Evolutionary conservation across 495 filamentous ascomycete genomes (phyloP).

Genomic region (Neurospora cerealis): DNA sequence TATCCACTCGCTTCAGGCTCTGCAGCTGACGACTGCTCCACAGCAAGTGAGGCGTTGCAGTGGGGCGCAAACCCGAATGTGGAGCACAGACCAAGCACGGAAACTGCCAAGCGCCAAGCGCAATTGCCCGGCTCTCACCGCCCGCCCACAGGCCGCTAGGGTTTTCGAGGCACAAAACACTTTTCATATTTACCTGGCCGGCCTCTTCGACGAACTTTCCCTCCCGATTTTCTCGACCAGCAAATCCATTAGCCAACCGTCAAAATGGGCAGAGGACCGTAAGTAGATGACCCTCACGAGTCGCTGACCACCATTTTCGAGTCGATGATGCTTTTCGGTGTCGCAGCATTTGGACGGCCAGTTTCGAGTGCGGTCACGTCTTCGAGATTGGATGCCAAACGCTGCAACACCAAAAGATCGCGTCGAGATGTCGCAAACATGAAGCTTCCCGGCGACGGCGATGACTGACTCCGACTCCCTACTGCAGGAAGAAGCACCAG

Average conservation of each 20-base stretch:
- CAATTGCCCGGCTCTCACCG: slow-evolving; percentile 14
- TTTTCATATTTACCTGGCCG: slow-evolving; percentile 14
- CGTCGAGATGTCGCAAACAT: slow-evolving; percentile 1
- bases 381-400: not conserved
- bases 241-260: slow-evolving; percentile 19
- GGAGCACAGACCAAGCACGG: not conserved
- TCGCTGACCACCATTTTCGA: not conserved
- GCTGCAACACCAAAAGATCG: not conserved
- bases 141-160: slow-evolving; percentile 19
- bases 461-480: slow-evolving; percentile 1
- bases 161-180: slow-evolving; percentile 24
- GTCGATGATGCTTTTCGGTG: not conserved
- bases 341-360: not conserved
- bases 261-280: slow-evolving; percentile 44
- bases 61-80: not conserved
- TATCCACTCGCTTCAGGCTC: no score
- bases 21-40: not conserved
- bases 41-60: not conserved
- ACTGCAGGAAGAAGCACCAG: slow-evolving; percentile 90
- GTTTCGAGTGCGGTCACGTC: not conserved
- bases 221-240: slow-evolving; percentile 21
- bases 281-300: slow-evolving; percentile 21
- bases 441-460: not conserved
- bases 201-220: slow-evolving; percentile 10
- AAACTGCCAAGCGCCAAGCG: slow-evolving; percentile 6